Percentiles rank a stretch among this genome's conserved stretches.
Conservation (phyloP, 2,329 filamentous ascomycete genomes). For the Tricladium varicosporioides region DNA sequence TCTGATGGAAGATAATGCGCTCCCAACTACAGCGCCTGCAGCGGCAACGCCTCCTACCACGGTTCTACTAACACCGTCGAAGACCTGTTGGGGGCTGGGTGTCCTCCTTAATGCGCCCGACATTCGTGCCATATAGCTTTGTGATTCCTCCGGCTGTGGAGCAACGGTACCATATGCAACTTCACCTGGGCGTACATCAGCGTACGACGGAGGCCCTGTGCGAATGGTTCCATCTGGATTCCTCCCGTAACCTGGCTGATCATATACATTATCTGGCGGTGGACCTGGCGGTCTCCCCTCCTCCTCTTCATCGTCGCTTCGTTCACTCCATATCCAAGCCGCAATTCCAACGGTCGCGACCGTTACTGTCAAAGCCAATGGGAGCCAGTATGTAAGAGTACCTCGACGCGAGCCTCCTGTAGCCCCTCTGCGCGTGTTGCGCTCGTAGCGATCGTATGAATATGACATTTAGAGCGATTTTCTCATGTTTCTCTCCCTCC, state of each 20-base stretch:
- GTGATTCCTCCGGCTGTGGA: constrained; percentile 43
- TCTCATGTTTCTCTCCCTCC: constrained; percentile 22
- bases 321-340: constrained; percentile 93
- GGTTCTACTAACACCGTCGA: constrained; percentile 78
- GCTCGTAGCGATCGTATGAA: constrained; percentile 59
- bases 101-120: constrained; percentile 78
- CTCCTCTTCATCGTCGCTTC: constrained; percentile 69
- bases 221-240: constrained; percentile 32
- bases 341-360: constrained; percentile 83
- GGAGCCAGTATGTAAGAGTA: constrained; percentile 82
- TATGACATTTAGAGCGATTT: constrained; percentile 54
- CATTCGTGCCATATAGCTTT: constrained; percentile 71
- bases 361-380: constrained; percentile 80
- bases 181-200: constrained; percentile 36
- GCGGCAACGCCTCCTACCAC: constrained; percentile 80
- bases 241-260: constrained; percentile 28
- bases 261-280: constrained; percentile 42
- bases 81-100: constrained; percentile 83
- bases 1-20: constrained; percentile 76
- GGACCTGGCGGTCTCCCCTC: constrained; percentile 49
- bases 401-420: constrained; percentile 58
- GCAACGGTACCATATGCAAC: constrained; percentile 42
- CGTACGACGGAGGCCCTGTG: constrained; percentile 40
- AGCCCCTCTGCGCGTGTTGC: constrained; percentile 35
- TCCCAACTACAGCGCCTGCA: constrained; percentile 78